Percentiles rank a stretch among this genome's conserved stretches.
These are phyloP conservation scores for Debaryomyces subglobosus DNA, from an alignment of 1,139 yeast genomes.

Conservation along the genomic window DNA sequence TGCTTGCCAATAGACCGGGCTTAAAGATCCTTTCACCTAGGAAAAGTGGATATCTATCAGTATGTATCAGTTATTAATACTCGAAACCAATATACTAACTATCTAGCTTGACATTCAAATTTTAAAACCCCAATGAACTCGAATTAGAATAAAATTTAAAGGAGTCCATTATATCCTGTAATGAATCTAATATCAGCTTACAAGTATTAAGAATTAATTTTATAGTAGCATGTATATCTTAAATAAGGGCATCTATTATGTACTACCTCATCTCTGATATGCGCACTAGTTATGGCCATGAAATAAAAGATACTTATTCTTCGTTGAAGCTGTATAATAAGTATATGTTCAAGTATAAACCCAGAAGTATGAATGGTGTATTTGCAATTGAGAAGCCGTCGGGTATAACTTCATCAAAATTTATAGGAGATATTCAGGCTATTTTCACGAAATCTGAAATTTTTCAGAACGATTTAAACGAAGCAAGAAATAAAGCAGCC, in stretches of 20 bases:
- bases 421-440: conserved; percentile 65
- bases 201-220: neutral
- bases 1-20: conserved; percentile 20
- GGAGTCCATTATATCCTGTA: neutral
- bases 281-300: neutral
- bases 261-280: neutral
- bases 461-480: conserved; percentile 58
- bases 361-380: conserved; percentile 69
- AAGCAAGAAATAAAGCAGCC: conserved; percentile 34
- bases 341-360: conserved; percentile 14
- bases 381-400: conserved; percentile 93
- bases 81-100: conserved; percentile 14
- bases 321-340: neutral
- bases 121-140: conserved; percentile 35
- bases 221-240: neutral
- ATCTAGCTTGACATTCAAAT: conserved; percentile 50
- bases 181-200: neutral
- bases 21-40: conserved; percentile 56
- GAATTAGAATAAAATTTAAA: neutral
- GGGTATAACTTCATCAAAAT: conserved; percentile 79
- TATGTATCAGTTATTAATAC: conserved; percentile 27
- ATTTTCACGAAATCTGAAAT: conserved; percentile 62
- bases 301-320: neutral
- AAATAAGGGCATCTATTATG: neutral
- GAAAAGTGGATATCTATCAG: conserved; percentile 63